A percentile compares a stretch with the other conserved stretches of the same genome.
Evolutionary conservation across 1,284 basidiomycete species (phyloP).

Genomic region (Heterobasidion occidentale): DNA sequence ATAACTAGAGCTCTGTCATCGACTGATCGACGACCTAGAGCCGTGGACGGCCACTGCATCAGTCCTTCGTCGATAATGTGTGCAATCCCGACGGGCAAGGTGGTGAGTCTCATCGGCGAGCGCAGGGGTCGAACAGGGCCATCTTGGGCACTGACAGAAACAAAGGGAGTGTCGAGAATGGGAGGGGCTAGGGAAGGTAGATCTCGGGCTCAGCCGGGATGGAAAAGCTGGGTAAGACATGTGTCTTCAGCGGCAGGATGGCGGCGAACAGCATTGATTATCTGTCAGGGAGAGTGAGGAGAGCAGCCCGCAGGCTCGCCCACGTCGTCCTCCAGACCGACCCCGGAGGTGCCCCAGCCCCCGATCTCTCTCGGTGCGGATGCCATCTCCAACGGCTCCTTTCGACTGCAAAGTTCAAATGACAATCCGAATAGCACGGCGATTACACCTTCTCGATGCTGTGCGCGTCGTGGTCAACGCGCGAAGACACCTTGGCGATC

Average conservation of each 20-base stretch:
- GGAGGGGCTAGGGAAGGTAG: neutral
- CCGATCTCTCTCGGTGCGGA: too few species aligned
- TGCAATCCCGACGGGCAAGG: neutral
- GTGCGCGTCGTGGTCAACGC: neutral
- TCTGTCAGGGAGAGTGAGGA: too few species aligned
- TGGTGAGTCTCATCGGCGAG: conserved; percentile 10
- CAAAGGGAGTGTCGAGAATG: neutral
- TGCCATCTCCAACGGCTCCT: too few species aligned
- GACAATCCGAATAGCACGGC: neutral
- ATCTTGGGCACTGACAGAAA: neutral
- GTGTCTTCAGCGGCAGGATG: too few species aligned
- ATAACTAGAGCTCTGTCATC: neutral
- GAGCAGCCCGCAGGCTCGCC: too few species aligned
- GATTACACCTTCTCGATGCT: neutral
- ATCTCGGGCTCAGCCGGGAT: too few species aligned
- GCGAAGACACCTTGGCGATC: neutral
- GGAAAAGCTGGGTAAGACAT: too few species aligned
- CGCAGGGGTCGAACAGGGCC: conserved; percentile 11
- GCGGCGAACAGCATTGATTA: too few species aligned
- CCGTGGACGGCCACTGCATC: neutral
- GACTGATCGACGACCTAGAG: conserved; percentile 4
- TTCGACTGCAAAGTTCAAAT: neutral
- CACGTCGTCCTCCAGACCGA: too few species aligned
- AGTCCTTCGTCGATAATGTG: neutral
- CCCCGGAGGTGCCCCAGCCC: too few species aligned